Conservation (phyloP, 2,329 filamentous ascomycete genomes). For the Leptoxyphium fumago region DNA sequence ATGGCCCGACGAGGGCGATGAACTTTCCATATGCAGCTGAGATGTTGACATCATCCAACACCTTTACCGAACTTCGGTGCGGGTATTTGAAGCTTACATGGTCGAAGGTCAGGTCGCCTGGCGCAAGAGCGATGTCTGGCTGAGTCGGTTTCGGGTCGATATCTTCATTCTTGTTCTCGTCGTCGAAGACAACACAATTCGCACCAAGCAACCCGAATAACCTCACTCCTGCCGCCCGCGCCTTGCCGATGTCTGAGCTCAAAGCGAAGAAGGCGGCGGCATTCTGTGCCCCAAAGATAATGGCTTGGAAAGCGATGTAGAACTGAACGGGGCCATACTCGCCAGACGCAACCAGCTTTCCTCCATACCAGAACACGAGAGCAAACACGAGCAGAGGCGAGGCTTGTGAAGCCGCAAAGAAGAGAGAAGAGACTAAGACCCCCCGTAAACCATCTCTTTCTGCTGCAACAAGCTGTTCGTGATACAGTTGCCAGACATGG, state of each 20-base stretch:
- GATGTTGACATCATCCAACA: slow-evolving; percentile 23
- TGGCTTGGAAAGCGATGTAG: slow-evolving; percentile 24
- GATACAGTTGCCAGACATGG: slow-evolving; percentile 21
- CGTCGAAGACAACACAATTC: no score
- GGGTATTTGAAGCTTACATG: slow-evolving; percentile 26
- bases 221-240: slow-evolving; percentile 23
- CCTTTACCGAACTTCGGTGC: slow-evolving; percentile 22
- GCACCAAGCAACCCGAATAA: slow-evolving; percentile 19
- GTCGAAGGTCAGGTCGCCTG: slow-evolving; percentile 16
- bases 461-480: slow-evolving; percentile 19
- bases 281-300: slow-evolving; percentile 27
- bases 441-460: slow-evolving; percentile 23
- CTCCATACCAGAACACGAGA: slow-evolving; percentile 40
- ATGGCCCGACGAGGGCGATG: slow-evolving; percentile 54
- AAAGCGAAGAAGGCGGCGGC: slow-evolving; percentile 26
- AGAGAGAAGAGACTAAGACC: slow-evolving; percentile 21
- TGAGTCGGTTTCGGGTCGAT: background rate
- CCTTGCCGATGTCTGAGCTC: slow-evolving; percentile 24
- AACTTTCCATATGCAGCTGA: slow-evolving; percentile 35
- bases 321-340: slow-evolving; percentile 17
- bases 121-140: background rate
- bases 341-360: slow-evolving; percentile 19
- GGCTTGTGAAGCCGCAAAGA: slow-evolving; percentile 24
- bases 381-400: slow-evolving; percentile 28
- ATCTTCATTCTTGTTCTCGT: background rate